phyloP scores from a whole-genome alignment of 108 stramenopile species.

The Nannochloropsis gaditana region DNA sequence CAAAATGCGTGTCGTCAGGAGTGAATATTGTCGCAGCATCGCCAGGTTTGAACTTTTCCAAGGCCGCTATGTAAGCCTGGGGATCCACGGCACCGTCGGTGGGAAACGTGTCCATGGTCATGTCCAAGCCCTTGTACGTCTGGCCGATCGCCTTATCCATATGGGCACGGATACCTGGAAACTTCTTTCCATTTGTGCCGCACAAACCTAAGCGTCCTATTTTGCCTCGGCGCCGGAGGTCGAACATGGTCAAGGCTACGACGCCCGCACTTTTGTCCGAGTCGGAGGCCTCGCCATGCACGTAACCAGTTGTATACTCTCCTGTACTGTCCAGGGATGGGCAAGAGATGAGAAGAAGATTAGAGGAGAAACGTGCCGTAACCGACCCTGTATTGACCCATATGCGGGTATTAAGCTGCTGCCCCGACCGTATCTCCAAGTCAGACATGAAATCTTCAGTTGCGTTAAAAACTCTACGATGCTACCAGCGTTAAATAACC shows the following conservation, averaged over 20 bases:
- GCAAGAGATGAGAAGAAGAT: not conserved
- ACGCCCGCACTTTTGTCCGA: conserved; percentile 99
- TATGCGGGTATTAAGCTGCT: not conserved
- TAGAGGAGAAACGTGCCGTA: not conserved
- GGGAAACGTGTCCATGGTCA: conserved; percentile 88
- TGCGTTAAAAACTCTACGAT: not conserved
- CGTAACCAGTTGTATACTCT: conserved; percentile 95
- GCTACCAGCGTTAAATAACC: not conserved
- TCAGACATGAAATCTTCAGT: not conserved
- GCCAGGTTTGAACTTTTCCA: conserved; percentile 66
- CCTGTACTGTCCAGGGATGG: conserved; percentile 45
- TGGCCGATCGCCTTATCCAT: conserved; percentile 80
- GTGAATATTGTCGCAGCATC: conserved; percentile 95
- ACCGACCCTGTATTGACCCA: not conserved
- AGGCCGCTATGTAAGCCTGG: conserved; percentile 68
- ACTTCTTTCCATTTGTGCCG: conserved; percentile 95
- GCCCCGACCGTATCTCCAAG: not conserved
- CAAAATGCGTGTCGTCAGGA: conserved; percentile 97
- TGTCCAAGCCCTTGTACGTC: conserved; percentile 79
- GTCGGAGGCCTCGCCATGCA: conserved; percentile 56
- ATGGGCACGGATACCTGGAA: conserved; percentile 90
- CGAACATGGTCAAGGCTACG: conserved; percentile 93
- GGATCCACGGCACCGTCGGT: conserved; percentile 72
- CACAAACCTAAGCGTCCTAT: conserved; percentile 82
- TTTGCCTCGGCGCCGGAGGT: conserved; percentile 76